Evolutionary conservation across 2,329 filamentous ascomycete species (phyloP).

Genomic region (Sclerotinia spermophila): DNA sequence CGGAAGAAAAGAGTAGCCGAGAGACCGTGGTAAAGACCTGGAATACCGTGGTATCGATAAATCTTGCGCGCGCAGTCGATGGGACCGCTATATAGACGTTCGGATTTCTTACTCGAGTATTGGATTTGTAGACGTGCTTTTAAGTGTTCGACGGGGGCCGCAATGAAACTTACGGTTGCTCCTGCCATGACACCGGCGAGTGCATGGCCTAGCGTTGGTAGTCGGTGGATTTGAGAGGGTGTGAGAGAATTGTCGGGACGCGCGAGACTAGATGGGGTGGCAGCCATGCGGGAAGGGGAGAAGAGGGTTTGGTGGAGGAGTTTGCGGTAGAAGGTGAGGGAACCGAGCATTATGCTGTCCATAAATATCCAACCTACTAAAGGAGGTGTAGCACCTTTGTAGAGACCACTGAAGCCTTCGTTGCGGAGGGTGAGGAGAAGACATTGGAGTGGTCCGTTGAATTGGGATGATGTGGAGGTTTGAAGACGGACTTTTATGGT

Average conservation of each 20-base stretch:
- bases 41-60: conserved; percentile 66
- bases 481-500: conserved; percentile 96
- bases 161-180: conserved; percentile 85
- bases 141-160: conserved; percentile 90
- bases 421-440: conserved; percentile 77
- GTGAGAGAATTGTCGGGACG: conserved; percentile 23
- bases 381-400: conserved; percentile 91
- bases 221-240: conserved; percentile 43
- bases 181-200: conserved; percentile 85
- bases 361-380: conserved; percentile 98
- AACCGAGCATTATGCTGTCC: conserved; percentile 89
- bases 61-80: conserved; percentile 78
- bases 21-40: conserved; percentile 82
- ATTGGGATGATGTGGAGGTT: conserved; percentile 72
- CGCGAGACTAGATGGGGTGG: conserved; percentile 27
- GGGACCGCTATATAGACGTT: conserved; percentile 79
- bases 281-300: conserved; percentile 45
- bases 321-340: conserved; percentile 83
- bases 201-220: conserved; percentile 79
- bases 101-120: conserved; percentile 74
- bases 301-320: conserved; percentile 80
- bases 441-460: conserved; percentile 83
- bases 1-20: conserved; percentile 83
- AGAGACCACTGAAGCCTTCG: conserved; percentile 80
- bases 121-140: conserved; percentile 94